These are phyloP conservation scores for Apophysomyces variabilis DNA, from an alignment of 371 early-diverging fungal species.

Conservation along the genomic window DNA sequence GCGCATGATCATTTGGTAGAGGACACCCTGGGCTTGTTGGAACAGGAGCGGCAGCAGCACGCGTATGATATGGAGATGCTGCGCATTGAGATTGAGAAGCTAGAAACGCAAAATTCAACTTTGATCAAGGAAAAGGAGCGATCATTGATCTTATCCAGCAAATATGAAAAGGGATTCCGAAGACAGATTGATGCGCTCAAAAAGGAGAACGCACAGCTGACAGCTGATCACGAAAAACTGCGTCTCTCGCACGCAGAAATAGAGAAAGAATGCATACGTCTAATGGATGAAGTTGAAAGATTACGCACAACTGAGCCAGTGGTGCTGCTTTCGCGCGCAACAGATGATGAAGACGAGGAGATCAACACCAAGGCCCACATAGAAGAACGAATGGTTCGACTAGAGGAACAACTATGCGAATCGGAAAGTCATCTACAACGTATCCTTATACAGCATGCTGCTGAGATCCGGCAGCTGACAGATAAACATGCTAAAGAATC, in stretches of 20 bases:
- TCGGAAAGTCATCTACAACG: slow-evolving; percentile 45
- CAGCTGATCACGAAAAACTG: slow-evolving; percentile 55
- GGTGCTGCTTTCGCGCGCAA: slow-evolving; percentile 18
- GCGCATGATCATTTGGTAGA: slow-evolving; percentile 20
- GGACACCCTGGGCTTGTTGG: slow-evolving; percentile 16
- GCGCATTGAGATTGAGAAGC: slow-evolving; percentile 7
- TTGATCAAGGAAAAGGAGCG: slow-evolving; percentile 24
- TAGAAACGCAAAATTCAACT: slow-evolving; percentile 13
- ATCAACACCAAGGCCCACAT: slow-evolving; percentile 13
- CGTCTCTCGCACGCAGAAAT: slow-evolving; percentile 64
- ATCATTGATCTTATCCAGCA: slow-evolving; percentile 34
- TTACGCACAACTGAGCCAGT: slow-evolving; percentile 28
- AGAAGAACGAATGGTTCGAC: slow-evolving; percentile 21
- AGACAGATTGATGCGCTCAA: slow-evolving; percentile 33
- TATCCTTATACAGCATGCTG: slow-evolving; percentile 38
- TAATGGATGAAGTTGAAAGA: slow-evolving; percentile 70
- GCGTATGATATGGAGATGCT: slow-evolving; percentile 17
- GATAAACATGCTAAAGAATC: slow-evolving; percentile 53
- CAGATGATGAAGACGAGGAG: slow-evolving; percentile 21
- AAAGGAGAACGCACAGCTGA: slow-evolving; percentile 21
- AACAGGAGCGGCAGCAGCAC: slow-evolving; percentile 7
- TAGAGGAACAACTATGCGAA: slow-evolving; percentile 42
- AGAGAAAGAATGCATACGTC: slow-evolving; percentile 71
- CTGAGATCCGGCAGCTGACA: slow-evolving; percentile 47
- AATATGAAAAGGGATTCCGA: slow-evolving; percentile 29